Base-by-base conservation (phyloP, 2,329 filamentous ascomycete genomes). In the Hypoxylon sp. region DNA sequence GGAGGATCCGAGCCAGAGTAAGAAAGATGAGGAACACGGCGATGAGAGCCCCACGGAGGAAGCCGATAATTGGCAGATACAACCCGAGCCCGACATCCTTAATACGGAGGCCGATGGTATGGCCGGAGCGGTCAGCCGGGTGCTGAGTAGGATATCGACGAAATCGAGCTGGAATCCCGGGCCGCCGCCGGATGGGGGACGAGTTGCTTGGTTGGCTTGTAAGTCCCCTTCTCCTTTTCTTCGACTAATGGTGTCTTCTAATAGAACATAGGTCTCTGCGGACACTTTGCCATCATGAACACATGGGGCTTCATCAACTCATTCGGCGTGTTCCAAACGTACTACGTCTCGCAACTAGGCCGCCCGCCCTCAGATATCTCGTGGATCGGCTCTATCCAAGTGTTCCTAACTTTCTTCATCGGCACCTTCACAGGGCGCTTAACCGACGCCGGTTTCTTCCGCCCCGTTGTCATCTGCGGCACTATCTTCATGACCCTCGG, bases 221-320 rank as follows among this genome's bases (percentile, higher is more conserved):
- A 70, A 73, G 80, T 34, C n/a, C 14, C 14, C 21, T 43, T 25
- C 5, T n/a, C 10, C 0, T 17, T 10, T 32, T 23, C 46, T 14
- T 3, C 21, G 13, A 23, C 17, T 3, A 5, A 11, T 14, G 4
- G 3, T n/a, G 11, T 3, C 9, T n/a, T 25, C 51, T 66, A 34
- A 62, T 17, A 67, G 43, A 13, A 11, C 1, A 41, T 30, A 80
- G 82, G 79, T 28, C 63, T 79, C 6, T 78, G 79, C 48, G 78
- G 75, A 0, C 85, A 87, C 69, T 71, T 87, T 1, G 78, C 84
- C 17, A 79, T 86, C 48, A 82, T 83, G 79, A 84, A 84, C 68
- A 86, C 84, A 1, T 87, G 85, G 84, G 86, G 86, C 34, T 82
- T 84, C 70, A 81, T 86, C 70, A 86, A 84, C 76, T 86, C 84